Conservation (phyloP, 2,329 filamentous ascomycete species). For the Thermomyces lanuginosus region DNA sequence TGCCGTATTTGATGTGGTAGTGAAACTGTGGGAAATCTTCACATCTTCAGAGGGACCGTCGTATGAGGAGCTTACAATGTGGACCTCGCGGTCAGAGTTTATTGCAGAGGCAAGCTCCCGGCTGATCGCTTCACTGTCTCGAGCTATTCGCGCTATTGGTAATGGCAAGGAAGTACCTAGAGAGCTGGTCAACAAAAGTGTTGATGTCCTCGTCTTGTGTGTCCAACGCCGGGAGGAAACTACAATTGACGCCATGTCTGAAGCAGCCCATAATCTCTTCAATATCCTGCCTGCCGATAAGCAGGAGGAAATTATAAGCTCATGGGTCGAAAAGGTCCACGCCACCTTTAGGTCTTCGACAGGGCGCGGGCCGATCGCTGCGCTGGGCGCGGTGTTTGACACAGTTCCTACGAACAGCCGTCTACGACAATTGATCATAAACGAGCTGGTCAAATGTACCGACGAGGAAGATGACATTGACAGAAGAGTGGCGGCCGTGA, state of each 20-base stretch:
- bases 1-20: conserved; percentile 14
- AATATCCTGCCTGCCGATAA: conserved; percentile 17
- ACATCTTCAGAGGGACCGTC: conserved; percentile 16
- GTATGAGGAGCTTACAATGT: conserved; percentile 24
- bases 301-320: conserved; percentile 19
- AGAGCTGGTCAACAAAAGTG: conserved; percentile 14
- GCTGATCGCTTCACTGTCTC: conserved; percentile 23
- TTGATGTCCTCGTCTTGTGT: conserved; percentile 23
- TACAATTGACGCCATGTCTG: conserved; percentile 25
- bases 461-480: conserved; percentile 23
- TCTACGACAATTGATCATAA: conserved; percentile 15
- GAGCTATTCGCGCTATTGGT: conserved; percentile 9
- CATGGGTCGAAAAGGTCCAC: conserved; percentile 25
- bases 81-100: conserved; percentile 24
- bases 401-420: conserved; percentile 12
- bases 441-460: conserved; percentile 19
- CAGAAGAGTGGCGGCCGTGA: conserved; percentile 26
- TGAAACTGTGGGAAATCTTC: conserved; percentile 24
- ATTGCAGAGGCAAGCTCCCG: conserved; percentile 26
- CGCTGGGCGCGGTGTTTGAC: conserved; percentile 25
- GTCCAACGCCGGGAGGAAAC: conserved; percentile 25
- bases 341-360: conserved; percentile 21
- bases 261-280: conserved; percentile 25
- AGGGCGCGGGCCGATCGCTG: conserved; percentile 28
- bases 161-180: conserved; percentile 2